Base-by-base conservation (phyloP, 2,329 filamentous ascomycete species). In the Cercospora sojina region DNA sequence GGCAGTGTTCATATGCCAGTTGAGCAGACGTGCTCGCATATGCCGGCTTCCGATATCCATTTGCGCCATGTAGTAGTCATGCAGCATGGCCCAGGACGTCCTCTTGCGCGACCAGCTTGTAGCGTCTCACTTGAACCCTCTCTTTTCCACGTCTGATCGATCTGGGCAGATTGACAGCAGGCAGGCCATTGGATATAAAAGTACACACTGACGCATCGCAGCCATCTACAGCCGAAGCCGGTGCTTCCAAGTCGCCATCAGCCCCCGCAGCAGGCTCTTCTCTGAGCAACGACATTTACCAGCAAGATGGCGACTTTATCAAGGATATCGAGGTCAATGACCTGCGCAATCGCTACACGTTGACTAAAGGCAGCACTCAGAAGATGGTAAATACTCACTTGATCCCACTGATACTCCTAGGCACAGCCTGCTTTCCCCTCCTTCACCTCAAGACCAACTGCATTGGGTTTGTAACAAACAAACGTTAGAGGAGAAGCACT, bases 261-360 rank as follows among this genome's bases (percentile, higher is more conserved):
- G 64, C 59, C 23, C 32, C 60, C 29, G 78, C 78, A 20, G 75
- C 78, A 32, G 79, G 81, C 20, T 83, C 84, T 47, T 87, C 87
- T 68, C 85, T 96, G 79, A 92, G 94, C 75, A 88, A 90, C 74
- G 92, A 96, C 75, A 91, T 97, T 78, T 98, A 98, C 78, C 91
- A 96, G 74, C 91, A 93, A 69, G 95, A 98, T 78, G 95, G 95
- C 75, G 95, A 99, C 81, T 98, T 91, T 79, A 98, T 99, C 82
- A 95, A 96, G 80, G 95, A 99, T 77, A 97, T 99, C 77, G 95
- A 98, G 83, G 92, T 99, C 83, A 99, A 99, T 80, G 94, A 98
- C 80, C 83, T 98, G 76, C 90, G 94, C 71, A 99, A 98, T 79
- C 91, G 94, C 74, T 99, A 99, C 80, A 90, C 93, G 79, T 86